Evolutionary conservation across 371 early-diverging fungal species (phyloP), one percentile per base, ranked within the genome.

Genomic region (Mucor racemosus): DNA sequence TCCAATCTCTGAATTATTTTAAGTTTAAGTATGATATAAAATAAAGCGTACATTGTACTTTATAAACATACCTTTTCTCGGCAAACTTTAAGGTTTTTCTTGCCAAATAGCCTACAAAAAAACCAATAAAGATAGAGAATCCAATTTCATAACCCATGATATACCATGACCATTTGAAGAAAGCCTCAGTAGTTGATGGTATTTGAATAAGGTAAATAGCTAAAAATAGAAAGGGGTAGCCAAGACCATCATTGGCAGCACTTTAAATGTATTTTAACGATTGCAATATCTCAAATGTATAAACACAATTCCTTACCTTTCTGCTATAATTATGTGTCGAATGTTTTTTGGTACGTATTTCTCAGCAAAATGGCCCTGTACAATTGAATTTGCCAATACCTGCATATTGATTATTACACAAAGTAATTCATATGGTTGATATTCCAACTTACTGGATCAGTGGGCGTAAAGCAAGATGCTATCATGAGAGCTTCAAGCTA

Each of bases 321-420:
- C 99, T 13, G 93, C 93, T 0, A 93, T 86, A 17, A 99, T 76
- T 8, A 98, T 76, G 61, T 94, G 75, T 33, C 98, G 91, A 13
- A 98, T 82, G 48, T 91, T 74, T 10, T 75, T 65, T 0, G 97
- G 94, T 10, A 99, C 92, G 61, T 95, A 86, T 61, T 87, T 87
- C 68, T 95, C 95, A 1, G 99, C 97, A 86, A 97, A 98, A 56
- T 89, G 84, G 14, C 99, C 98, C 71, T 95, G 95, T 9, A 98
- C 90, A 19, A 98, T 92, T 2, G 94, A 91, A 80, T 94, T 95
- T 62, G 97, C 93, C 58, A 99, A 75, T 7, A 99, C 79, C 85
- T 85, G 62, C 11, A 34, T 38, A 17, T 58, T 7, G 17, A 17
- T n/a, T n/a, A 44, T 42, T 9, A 48, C 19, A 48, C 21, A 19